Evolutionary conservation across 345 rosid species (phyloP), one percentile per base, ranked within the genome.

Genomic region (Euclidium syriacum): DNA sequence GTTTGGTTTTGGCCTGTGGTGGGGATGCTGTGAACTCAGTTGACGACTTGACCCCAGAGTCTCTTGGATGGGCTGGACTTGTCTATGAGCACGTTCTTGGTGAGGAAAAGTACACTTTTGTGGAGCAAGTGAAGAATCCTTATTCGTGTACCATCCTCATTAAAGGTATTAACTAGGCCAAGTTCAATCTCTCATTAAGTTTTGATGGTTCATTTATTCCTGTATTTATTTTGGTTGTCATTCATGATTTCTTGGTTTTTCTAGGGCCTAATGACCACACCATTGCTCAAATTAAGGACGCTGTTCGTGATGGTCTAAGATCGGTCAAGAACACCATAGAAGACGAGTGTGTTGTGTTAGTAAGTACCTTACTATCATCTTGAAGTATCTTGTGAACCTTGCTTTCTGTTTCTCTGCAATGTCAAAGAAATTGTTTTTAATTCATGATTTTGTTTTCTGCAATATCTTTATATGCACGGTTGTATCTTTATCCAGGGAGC

Each of bases 41-140:
- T 26, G 96, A 88, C 19, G 83, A 81, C 73, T 73, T 91, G 75
- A 85, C 91, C 18, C 91, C 96, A 10, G 85, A 80, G 64, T 88
- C 90, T 68, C 95, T 91, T 76, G 96, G 98, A 26, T 91, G 95
- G 98, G 96, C 98, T 65, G 96, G 98, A 65, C 81, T 88, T 15
- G 95, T 91, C 38, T 86, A 86, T 68, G 96, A 91, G 78, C 98
- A 91, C 41, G 68, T 80, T 38, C 96, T 91, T 58, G 96, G 98
- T 29, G 98, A 91, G 74, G 95, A 88, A 62, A 88, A 85, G 70
- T 91, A 88, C 80, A 91, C 98, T 6, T 88, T 91, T 58, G 95
- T 91, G 36, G 98, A 91, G 68, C 78, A 88, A 74, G 96, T 91
- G 46, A 91, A 83, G 77, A 82, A 88, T 77, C 95, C 96, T 22